phyloP scores from a whole-genome alignment of 2,329 filamentous ascomycete genomes.

The Pyrenophora graminea region DNA sequence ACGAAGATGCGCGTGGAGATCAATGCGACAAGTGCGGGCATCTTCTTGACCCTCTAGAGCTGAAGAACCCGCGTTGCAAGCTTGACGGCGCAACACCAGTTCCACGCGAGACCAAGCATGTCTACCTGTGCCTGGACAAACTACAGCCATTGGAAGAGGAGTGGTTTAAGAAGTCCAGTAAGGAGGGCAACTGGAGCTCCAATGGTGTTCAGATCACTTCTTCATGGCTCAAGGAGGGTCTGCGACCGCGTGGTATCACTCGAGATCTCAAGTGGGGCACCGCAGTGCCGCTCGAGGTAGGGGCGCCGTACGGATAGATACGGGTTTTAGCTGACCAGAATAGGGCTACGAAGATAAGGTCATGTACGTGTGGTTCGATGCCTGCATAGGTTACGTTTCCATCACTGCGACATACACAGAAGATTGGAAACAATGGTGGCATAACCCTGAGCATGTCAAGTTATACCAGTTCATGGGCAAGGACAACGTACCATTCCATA shows the following conservation, averaged over 20 bases:
- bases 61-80: slow-evolving; percentile 76
- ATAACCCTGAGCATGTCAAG: slow-evolving; percentile 81
- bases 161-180: slow-evolving; percentile 76
- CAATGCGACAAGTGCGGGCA: slow-evolving; percentile 59
- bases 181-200: slow-evolving; percentile 74
- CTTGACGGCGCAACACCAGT: slow-evolving; percentile 83
- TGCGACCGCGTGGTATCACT: slow-evolving; percentile 87
- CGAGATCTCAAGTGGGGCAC: slow-evolving; percentile 90
- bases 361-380: slow-evolving; percentile 92
- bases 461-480: slow-evolving; percentile 95
- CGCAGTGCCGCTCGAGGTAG: slow-evolving; percentile 57
- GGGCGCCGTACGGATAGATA: neutral
- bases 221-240: slow-evolving; percentile 79
- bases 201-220: slow-evolving; percentile 78
- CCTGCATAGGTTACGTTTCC: slow-evolving; percentile 92
- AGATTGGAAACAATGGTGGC: slow-evolving; percentile 94
- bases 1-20: slow-evolving; percentile 58
- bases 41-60: slow-evolving; percentile 55
- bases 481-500: slow-evolving; percentile 85
- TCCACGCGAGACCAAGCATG: slow-evolving; percentile 81
- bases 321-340: slow-evolving; percentile 9
- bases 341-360: slow-evolving; percentile 73
- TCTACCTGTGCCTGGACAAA: slow-evolving; percentile 85
- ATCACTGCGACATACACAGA: slow-evolving; percentile 90
- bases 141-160: slow-evolving; percentile 75